Evolutionary conservation across 2,329 filamentous ascomycete species (phyloP), one percentile per base, ranked within the genome.

Genomic region (Monosporascus sp.): DNA sequence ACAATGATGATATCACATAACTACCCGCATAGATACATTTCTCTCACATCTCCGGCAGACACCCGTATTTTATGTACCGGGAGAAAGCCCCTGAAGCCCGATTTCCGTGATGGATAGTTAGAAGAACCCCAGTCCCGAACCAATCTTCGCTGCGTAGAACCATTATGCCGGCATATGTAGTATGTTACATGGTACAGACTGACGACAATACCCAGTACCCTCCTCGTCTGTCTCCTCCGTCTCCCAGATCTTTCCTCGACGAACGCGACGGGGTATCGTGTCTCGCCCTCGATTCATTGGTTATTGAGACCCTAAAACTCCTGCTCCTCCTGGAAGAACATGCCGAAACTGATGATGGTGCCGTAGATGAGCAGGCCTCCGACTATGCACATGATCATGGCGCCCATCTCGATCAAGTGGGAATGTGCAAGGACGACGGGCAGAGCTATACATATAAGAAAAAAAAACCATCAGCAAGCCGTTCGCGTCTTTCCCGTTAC

Each of bases 321-420:
- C 68, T 96, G 89, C 70, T 97, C 91, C 73, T 97, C 92, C 70
- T 93, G 88, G 79, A 99, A 99, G 77, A 97, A 99, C 85, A 97
- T 89, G 60, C 89, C 87, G 72, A 99, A 99, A 75, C 89, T 94
- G 74, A 99, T 95, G 69, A 99, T 97, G 48, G 94, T 99, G 53
- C 90, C 90, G 74, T 99, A 99, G 70, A 99, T 99, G 68, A 99
- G 76, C 54, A 97, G 77, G 50, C 94, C 94, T 27, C 94, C 94
- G 50, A 93, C 74, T 63, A 99, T 88, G 50, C 89, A 95, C 94
- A 99, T 99, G 68, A 90, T 76, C 85, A 96, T 96, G 48, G 94
- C 94, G 50, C 90, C 85, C 53, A 88, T 72, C 57, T 84, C 76
- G 67, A 99, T 99, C 58, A 94, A 80, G 54, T 83, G 83, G 57